Percentiles rank a stretch among this genome's conserved stretches.
phyloP scores from a whole-genome alignment of 331 rosid genomes.

The Quercus lobata region DNA sequence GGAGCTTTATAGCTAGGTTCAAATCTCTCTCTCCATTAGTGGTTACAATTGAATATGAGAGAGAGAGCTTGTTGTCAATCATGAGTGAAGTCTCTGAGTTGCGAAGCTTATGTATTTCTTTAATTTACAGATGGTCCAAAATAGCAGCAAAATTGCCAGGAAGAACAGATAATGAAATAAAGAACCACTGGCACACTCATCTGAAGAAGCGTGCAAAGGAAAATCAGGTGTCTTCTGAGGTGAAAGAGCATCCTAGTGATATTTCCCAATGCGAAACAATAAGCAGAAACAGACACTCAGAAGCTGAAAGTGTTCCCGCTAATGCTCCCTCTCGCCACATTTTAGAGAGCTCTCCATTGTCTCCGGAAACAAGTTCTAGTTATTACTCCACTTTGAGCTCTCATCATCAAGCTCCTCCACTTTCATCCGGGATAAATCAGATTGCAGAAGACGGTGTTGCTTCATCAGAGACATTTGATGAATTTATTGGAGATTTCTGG shows the following conservation, averaged over 20 bases:
- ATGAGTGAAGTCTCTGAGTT: neutral
- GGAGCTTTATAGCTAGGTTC: too few species aligned
- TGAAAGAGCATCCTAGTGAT: neutral
- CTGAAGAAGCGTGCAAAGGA: slow-evolving; percentile 35
- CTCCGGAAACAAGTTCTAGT: slow-evolving; percentile 12
- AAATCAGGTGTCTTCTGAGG: neutral
- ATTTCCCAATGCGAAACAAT: neutral
- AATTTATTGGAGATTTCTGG: slow-evolving; percentile 35
- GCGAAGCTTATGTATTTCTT: neutral
- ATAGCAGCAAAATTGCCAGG: slow-evolving; percentile 56
- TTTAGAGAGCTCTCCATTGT: slow-evolving; percentile 17
- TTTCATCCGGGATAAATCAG: neutral
- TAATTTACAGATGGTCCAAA: slow-evolving; percentile 54
- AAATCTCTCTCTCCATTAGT: too few species aligned
- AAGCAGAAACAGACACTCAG: neutral
- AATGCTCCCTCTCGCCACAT: neutral
- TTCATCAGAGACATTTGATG: slow-evolving; percentile 9
- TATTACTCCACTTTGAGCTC: slow-evolving; percentile 18
- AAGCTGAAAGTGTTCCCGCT: neutral
- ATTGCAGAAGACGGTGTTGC: slow-evolving; percentile 2
- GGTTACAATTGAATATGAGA: too few species aligned
- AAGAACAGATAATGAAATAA: slow-evolving; percentile 75
- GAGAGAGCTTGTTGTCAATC: too few species aligned
- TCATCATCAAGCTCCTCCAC: neutral
- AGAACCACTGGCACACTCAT: slow-evolving; percentile 72